These are phyloP conservation scores for Trichosporon sp. DNA, from an alignment of 1,284 basidiomycete genomes.

Conservation along the genomic window DNA sequence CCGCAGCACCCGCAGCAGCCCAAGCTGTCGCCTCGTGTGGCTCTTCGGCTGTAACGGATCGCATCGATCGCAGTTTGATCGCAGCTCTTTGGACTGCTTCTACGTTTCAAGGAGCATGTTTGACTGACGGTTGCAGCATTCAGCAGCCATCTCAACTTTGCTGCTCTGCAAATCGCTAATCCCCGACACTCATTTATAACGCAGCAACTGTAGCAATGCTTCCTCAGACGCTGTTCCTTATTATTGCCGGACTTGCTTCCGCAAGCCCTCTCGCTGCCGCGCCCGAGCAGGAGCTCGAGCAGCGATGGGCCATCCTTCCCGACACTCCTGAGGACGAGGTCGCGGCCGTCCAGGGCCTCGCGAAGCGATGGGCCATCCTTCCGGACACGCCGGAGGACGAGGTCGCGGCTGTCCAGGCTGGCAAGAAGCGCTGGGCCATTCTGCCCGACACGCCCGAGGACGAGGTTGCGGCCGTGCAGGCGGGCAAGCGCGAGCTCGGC, in stretches of 20 bases:
- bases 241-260: neutral
- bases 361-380: neutral
- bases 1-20: neutral
- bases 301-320: slow-evolving; percentile 1
- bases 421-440: slow-evolving; percentile 4
- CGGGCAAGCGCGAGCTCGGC: slow-evolving; percentile 17
- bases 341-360: neutral
- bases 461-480: neutral
- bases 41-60: neutral
- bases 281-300: neutral
- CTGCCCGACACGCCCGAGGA: neutral
- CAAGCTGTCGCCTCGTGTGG: neutral
- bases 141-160: neutral
- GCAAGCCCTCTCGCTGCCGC: neutral
- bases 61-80: neutral
- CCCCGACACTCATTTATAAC: neutral
- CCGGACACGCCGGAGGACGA: neutral
- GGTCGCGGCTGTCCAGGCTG: neutral
- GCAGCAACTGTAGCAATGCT: neutral
- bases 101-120: neutral
- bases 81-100: neutral
- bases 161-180: neutral
- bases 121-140: neutral
- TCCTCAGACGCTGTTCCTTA: slow-evolving; percentile 1
- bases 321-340: neutral